Conservation (phyloP, 2,329 filamentous ascomycete species). For the Aulographum hederae region DNA sequence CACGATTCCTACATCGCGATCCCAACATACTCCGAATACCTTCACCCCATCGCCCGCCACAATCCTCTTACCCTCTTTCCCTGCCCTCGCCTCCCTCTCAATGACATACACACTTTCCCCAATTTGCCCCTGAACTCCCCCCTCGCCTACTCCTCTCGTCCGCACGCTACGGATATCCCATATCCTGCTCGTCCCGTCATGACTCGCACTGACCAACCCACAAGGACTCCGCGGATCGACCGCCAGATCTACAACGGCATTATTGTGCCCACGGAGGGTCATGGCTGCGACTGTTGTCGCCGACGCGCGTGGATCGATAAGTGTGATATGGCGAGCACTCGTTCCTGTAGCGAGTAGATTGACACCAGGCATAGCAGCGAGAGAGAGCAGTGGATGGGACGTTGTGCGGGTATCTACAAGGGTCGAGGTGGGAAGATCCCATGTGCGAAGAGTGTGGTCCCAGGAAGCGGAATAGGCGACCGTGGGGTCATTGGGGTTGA, state of each 20-base stretch:
- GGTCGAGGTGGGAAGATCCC: conserved; percentile 67
- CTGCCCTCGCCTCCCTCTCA: conserved; percentile 51
- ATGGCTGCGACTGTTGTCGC: conserved; percentile 63
- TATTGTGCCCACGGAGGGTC: conserved; percentile 81
- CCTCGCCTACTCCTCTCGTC: conserved; percentile 37
- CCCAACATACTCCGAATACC: conserved; percentile 80
- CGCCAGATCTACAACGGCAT: conserved; percentile 44
- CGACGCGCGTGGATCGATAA: conserved; percentile 76
- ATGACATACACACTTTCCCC: conserved; percentile 64
- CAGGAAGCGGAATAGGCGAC: conserved; percentile 83
- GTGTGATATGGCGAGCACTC: conserved; percentile 67
- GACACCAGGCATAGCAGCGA: conserved; percentile 52
- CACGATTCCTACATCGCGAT: conserved; percentile 70
- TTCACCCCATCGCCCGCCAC: conserved; percentile 70
- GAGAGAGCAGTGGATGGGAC: conserved; percentile 63
- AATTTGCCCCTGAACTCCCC: conserved; percentile 31
- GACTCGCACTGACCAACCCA: conserved; percentile 72
- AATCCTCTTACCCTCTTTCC: conserved; percentile 33
- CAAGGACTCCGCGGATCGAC: conserved; percentile 51
- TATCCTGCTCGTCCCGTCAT: conserved; percentile 81
- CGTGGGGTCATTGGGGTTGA: conserved; percentile 69
- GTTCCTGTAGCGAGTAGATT: conserved; percentile 57
- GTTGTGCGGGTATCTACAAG: conserved; percentile 72
- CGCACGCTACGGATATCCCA: conserved; percentile 75
- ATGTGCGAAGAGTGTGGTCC: conserved; percentile 80